Conservation (phyloP, 2,329 filamentous ascomycete genomes). For the Penicillium sp. region DNA sequence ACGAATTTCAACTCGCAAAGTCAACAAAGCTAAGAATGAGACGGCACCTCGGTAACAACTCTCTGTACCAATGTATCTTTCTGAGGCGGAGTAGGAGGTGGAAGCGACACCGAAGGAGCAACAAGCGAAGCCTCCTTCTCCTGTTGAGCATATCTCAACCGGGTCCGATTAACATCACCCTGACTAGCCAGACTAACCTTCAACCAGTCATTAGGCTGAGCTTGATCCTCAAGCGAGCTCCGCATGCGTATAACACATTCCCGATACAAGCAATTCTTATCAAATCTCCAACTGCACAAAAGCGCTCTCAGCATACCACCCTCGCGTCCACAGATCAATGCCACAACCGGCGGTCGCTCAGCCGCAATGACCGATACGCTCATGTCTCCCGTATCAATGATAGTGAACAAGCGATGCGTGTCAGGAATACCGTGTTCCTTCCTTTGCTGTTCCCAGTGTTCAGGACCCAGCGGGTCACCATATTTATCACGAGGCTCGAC, state of each 20-base stretch:
- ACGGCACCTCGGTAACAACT: not conserved
- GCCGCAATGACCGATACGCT: constrained; percentile 32
- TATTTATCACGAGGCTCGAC: not conserved
- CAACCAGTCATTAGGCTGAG: constrained; percentile 15
- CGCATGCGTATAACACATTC: constrained; percentile 20
- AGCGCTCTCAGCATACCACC: constrained; percentile 34
- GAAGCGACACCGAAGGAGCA: not conserved
- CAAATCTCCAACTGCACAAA: constrained; percentile 25
- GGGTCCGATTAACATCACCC: constrained; percentile 4
- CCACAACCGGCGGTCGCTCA: constrained; percentile 29
- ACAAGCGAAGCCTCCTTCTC: not conserved
- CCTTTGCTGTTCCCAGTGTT: constrained; percentile 4
- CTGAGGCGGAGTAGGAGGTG: not conserved
- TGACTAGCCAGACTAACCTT: constrained; percentile 19
- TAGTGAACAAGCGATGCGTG: constrained; percentile 29
- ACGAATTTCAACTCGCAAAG: not conserved
- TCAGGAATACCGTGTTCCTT: constrained; percentile 2
- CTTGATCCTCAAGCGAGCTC: constrained; percentile 12
- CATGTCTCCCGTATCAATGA: constrained; percentile 34
- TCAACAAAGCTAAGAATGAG: not conserved
- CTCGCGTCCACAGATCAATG: constrained; percentile 31
- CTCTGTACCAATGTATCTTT: not conserved
- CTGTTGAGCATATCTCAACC: not conserved
- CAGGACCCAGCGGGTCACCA: not conserved
- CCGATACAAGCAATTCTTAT: constrained; percentile 16